phyloP scores from a whole-genome alignment of 495 filamentous ascomycete genomes.

The Hyaloscypha bicolor region DNA sequence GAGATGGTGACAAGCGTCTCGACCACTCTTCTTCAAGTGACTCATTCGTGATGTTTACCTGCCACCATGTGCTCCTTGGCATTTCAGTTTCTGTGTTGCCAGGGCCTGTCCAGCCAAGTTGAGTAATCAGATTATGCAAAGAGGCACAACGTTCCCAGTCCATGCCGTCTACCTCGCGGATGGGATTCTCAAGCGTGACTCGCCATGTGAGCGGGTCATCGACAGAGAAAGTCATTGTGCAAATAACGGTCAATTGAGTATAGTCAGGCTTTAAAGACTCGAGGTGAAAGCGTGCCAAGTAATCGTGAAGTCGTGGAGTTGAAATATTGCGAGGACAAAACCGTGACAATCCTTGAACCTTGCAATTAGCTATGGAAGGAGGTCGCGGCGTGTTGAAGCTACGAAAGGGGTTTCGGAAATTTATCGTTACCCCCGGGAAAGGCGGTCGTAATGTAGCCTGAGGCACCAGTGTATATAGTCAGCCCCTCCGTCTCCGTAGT shows the following conservation, averaged over 20 bases:
- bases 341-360: not conserved
- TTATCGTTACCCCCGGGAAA: too few species aligned
- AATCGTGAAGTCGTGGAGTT: not conserved
- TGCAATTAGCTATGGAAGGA: not conserved
- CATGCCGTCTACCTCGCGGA: slow-evolving; percentile 35
- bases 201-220: slow-evolving; percentile 22
- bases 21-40: slow-evolving; percentile 16
- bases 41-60: slow-evolving; percentile 7
- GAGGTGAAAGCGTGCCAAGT: not conserved
- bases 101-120: slow-evolving; percentile 36
- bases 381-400: not conserved
- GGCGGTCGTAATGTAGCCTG: too few species aligned
- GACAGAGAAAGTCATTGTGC: not conserved
- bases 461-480: too few species aligned
- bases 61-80: slow-evolving; percentile 25
- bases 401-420: too few species aligned
- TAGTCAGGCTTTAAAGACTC: not conserved
- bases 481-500: too few species aligned
- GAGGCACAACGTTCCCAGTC: slow-evolving; percentile 44
- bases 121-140: slow-evolving; percentile 45
- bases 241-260: not conserved
- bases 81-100: slow-evolving; percentile 18
- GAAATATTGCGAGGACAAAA: not conserved
- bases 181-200: slow-evolving; percentile 37
- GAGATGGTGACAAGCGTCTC: not conserved